A percentile compares a stretch with the other conserved stretches of the same genome.
phyloP scores from a whole-genome alignment of 345 rosid genomes.

The Theobroma cacao region DNA sequence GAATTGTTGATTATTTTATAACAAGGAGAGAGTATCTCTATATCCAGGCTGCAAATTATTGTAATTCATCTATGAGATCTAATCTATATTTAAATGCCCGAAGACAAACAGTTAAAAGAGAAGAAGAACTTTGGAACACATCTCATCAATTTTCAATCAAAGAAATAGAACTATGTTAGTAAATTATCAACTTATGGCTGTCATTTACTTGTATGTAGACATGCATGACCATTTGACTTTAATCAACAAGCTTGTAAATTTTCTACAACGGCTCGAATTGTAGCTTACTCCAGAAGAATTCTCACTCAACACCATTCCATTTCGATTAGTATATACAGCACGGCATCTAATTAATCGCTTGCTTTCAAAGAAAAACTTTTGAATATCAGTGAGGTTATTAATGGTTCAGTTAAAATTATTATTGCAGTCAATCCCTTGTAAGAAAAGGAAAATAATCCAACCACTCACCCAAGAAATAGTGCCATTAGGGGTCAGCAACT shows the following conservation, averaged over 20 bases:
- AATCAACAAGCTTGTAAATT: neutral
- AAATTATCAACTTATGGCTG: neutral
- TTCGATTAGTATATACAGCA: neutral
- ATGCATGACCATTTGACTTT: constrained; percentile 16
- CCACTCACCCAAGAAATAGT: constrained; percentile 23
- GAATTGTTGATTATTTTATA: too few species aligned
- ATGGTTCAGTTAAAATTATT: constrained; percentile 1
- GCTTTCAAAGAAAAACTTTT: neutral
- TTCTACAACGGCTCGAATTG: neutral
- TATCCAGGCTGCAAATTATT: neutral
- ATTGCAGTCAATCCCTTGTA: constrained; percentile 40
- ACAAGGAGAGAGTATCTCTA: neutral
- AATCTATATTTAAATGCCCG: too few species aligned
- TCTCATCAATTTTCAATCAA: too few species aligned
- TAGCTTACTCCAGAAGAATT: neutral
- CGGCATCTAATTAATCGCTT: neutral
- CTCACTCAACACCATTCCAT: too few species aligned
- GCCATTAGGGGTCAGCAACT: neutral
- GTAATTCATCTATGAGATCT: neutral
- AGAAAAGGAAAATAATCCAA: constrained; percentile 33
- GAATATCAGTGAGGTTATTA: neutral
- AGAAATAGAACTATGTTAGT: too few species aligned
- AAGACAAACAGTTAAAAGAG: too few species aligned
- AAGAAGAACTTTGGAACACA: too few species aligned
- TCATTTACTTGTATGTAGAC: neutral